phyloP scores from a whole-genome alignment of 2,329 filamentous ascomycete species.

The Iodosphaeria phyllophila region DNA sequence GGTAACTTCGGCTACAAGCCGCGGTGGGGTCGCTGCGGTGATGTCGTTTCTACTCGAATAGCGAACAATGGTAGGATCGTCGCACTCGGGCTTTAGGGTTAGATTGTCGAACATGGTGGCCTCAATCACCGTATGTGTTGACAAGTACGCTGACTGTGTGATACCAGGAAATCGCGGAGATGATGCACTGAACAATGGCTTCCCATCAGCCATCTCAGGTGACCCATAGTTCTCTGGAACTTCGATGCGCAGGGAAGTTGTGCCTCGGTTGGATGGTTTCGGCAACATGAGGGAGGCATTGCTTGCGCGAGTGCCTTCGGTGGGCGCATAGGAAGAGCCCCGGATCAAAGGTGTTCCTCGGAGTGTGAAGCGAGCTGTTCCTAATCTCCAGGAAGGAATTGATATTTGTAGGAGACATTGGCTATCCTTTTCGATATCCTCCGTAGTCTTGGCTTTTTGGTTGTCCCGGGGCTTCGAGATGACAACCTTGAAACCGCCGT shows the following conservation, averaged over 20 bases:
- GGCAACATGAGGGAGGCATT: conserved; percentile 32
- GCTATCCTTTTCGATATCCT: conserved; percentile 26
- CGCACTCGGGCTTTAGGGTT: conserved; percentile 58
- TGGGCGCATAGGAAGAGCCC: conserved; percentile 63
- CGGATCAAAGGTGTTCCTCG: conserved; percentile 61
- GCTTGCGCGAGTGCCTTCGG: conserved; percentile 52
- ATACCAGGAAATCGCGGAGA: conserved; percentile 20
- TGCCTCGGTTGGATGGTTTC: no score
- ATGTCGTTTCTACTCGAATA: conserved; percentile 61
- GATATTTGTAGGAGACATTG: conserved; percentile 47
- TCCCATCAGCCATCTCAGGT: conserved; percentile 8
- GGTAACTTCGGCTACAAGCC: conserved; percentile 89
- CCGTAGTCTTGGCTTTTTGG: conserved; percentile 40
- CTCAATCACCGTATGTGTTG: conserved; percentile 34
- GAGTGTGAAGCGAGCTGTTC: conserved; percentile 62
- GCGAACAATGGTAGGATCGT: conserved; percentile 66
- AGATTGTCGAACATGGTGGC: conserved; percentile 70
- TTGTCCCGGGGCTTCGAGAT: conserved; percentile 54
- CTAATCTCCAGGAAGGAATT: conserved; percentile 72
- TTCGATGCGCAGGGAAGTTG: conserved; percentile 16
- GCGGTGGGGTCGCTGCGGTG: conserved; percentile 72
- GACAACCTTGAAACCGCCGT: conserved; percentile 59
- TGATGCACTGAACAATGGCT: conserved; percentile 13
- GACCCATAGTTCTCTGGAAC: conserved; percentile 12
- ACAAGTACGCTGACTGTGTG: conserved; percentile 26